These are phyloP conservation scores for Monascus ruber DNA, from an alignment of 2,329 filamentous ascomycete genomes.

Conservation along the genomic window DNA sequence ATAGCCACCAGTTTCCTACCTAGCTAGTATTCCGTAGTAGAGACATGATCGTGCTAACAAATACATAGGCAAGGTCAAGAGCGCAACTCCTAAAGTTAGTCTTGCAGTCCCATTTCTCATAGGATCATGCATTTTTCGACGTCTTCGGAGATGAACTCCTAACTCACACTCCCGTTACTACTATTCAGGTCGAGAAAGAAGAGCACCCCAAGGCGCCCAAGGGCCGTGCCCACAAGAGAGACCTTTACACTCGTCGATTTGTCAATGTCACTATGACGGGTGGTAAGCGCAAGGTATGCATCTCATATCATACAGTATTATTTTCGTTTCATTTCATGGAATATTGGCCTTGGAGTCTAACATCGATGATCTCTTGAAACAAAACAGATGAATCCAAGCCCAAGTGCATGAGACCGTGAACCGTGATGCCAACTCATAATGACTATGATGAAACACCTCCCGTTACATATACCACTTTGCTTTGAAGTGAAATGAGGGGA, in stretches of 20 bases:
- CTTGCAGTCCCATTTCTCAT: conserved; percentile 3
- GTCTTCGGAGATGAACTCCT: too few relatives aligned
- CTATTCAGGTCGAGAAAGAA: conserved; percentile 60
- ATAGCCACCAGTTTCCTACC: background rate
- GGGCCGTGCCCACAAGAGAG: conserved; percentile 87
- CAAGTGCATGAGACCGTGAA: too few relatives aligned
- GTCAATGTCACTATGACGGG: conserved; percentile 87
- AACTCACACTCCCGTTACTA: too few relatives aligned
- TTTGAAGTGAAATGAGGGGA: too few relatives aligned
- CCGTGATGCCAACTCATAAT: too few relatives aligned
- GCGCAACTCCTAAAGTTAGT: conserved; percentile 73
- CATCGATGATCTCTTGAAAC: too few relatives aligned
- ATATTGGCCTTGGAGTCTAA: too few relatives aligned
- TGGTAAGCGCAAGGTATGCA: conserved; percentile 81
- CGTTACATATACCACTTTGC: too few relatives aligned
- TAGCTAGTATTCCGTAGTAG: background rate
- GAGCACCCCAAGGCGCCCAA: conserved; percentile 91
- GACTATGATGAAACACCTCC: too few relatives aligned
- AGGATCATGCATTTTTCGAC: background rate
- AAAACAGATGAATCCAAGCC: too few relatives aligned
- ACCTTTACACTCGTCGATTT: conserved; percentile 86
- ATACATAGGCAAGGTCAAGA: conserved; percentile 58
- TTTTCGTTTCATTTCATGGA: too few relatives aligned
- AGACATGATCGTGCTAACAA: background rate
- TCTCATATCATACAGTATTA: too few relatives aligned